Base-by-base conservation (phyloP, 495 filamentous ascomycete genomes). In the Terfezia claveryi region DNA sequence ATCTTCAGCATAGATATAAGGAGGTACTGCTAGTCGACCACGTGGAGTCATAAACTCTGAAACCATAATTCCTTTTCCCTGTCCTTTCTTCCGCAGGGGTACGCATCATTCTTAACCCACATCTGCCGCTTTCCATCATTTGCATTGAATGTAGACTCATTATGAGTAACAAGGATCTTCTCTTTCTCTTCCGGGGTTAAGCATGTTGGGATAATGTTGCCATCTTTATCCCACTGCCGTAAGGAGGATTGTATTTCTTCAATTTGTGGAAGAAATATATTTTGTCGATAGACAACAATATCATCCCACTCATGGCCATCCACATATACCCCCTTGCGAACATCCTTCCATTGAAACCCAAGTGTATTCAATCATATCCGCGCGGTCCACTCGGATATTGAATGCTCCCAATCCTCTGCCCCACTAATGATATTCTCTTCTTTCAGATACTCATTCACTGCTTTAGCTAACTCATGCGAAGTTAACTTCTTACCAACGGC, bases 61-160 rank as follows among this genome's bases (percentile, higher is more conserved):
- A 8, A 56, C 54, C 57, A 56, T 59, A 2, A 56, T 56, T 4
- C 57, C 54, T 51, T 56, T 52, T 10, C 54, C 46, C 5, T 41
- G 51, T 2, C 1, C 12, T 37, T 56, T 59, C 14, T 49, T 49
- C 8, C 17, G 32, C 10, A 53, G 11, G 6, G 49, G 44, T n/a
- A 49, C 5, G 44, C 20, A 5, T 54, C 54, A 9, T 56, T 16
- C 49, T 56, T 23, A 23, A 56, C 53, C 37, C 57, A 57, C 1
- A 52, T 4, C n/a, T 41, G 38, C 10, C 55, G 0, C 32, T 56
- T 56, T 16, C 54, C 10, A 49, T 56, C 57, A 38, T 57, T 53
- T 4, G 54, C 36, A 49, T 56, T 59, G 23, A 59, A 57, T 16
- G 50, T 56, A 4, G 54, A 59, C 27, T 59, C 37, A 49, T 56